A percentile compares a stretch with the other conserved stretches of the same genome.
Conservation (phyloP, 2,329 filamentous ascomycete genomes). For the Verticillium nubilum region DNA sequence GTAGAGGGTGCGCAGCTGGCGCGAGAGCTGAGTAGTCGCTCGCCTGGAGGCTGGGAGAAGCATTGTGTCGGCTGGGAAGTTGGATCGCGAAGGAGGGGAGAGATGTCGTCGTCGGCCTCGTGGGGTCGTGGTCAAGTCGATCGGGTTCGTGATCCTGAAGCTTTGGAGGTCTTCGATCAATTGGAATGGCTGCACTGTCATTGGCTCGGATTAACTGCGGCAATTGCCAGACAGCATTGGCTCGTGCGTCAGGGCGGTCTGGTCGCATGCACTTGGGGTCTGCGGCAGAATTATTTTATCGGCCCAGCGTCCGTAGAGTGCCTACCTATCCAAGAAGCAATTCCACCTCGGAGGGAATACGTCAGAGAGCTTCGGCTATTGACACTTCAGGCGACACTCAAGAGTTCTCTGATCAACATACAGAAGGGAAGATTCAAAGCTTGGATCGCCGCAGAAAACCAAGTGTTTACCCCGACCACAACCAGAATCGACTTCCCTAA, state of each 20-base stretch:
- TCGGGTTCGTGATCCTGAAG: background rate
- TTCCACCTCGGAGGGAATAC: too few relatives aligned
- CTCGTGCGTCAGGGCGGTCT: background rate
- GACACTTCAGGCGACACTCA: background rate
- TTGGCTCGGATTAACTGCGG: slow-evolving; percentile 2
- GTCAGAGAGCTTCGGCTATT: background rate
- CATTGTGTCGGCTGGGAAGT: slow-evolving; percentile 18
- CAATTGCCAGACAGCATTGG: background rate
- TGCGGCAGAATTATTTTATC: background rate
- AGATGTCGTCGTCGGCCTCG: slow-evolving; percentile 2
- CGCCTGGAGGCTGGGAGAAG: slow-evolving; percentile 40
- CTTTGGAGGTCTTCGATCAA: background rate
- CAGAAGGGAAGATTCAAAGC: too few relatives aligned
- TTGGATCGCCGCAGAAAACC: too few relatives aligned
- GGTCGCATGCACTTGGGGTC: background rate
- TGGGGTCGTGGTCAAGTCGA: background rate
- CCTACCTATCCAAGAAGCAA: background rate
- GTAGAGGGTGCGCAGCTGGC: slow-evolving; percentile 35
- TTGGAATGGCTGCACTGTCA: background rate
- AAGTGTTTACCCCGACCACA: too few relatives aligned
- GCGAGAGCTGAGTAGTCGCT: slow-evolving; percentile 35
- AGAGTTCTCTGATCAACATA: background rate
- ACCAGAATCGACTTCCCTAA: background rate
- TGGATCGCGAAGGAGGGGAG: slow-evolving; percentile 9
- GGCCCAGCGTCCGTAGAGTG: background rate